Evolutionary conservation across 2,329 filamentous ascomycete genomes (phyloP).

Genomic region (Fusarium staphyleae): DNA sequence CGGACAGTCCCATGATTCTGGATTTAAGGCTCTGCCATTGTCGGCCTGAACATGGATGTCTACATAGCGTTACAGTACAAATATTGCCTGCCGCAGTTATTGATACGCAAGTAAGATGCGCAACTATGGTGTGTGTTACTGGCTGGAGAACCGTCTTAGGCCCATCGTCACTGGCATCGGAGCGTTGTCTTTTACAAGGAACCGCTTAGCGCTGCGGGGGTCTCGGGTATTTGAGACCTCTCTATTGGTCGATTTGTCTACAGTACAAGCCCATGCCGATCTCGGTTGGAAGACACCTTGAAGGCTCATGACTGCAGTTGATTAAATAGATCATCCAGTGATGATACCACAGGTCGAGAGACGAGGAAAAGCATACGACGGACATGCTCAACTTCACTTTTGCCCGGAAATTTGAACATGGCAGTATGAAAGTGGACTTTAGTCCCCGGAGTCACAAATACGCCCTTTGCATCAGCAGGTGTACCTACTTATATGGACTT

Average conservation of each 20-base stretch:
- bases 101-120: not conserved
- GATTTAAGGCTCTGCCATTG: constrained; percentile 1
- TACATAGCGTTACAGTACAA: too few relatives aligned
- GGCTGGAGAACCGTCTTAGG: not conserved
- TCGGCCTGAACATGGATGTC: not conserved
- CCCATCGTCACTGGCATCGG: not conserved
- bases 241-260: not conserved
- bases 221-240: not conserved
- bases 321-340: too few relatives aligned
- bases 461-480: too few relatives aligned
- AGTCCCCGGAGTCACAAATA: too few relatives aligned
- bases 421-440: too few relatives aligned
- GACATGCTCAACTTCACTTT: too few relatives aligned
- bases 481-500: too few relatives aligned
- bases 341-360: too few relatives aligned
- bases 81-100: not conserved
- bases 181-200: not conserved
- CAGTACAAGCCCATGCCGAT: not conserved
- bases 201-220: constrained; percentile 1
- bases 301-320: too few relatives aligned
- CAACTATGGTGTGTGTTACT: too few relatives aligned
- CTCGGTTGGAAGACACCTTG: not conserved
- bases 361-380: too few relatives aligned
- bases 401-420: too few relatives aligned
- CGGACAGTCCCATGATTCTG: constrained; percentile 24